A percentile compares a stretch with the other conserved stretches of the same genome.
phyloP scores from a whole-genome alignment of 2,329 filamentous ascomycete species.

The Apiospora marii region DNA sequence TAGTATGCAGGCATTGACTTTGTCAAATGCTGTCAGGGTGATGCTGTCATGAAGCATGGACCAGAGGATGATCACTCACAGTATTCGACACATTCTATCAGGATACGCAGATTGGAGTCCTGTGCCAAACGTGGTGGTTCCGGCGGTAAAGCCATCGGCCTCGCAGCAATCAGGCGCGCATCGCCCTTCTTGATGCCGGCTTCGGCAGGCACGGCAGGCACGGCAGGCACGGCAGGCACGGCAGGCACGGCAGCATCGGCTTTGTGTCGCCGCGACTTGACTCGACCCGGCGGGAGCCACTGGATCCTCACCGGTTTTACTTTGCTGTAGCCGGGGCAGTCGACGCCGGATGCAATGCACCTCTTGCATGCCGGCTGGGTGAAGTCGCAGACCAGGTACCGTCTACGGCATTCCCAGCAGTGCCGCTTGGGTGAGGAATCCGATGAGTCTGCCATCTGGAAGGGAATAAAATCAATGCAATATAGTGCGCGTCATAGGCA shows the following conservation, averaged over 20 bases:
- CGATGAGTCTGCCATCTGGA: neutral
- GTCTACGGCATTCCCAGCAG: slow-evolving; percentile 43
- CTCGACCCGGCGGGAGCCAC: slow-evolving; percentile 38
- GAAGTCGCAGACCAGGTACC: slow-evolving; percentile 40
- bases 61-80: slow-evolving; percentile 30
- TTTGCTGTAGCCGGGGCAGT: slow-evolving; percentile 40
- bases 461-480: neutral
- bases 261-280: slow-evolving; percentile 32
- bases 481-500: neutral
- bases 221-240: too few species aligned
- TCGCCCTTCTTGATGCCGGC: neutral
- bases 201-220: neutral
- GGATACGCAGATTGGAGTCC: slow-evolving; percentile 27
- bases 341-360: slow-evolving; percentile 34
- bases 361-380: slow-evolving; percentile 38
- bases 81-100: slow-evolving; percentile 36
- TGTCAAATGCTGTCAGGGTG: neutral
- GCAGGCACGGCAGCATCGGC: neutral
- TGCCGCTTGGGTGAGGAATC: slow-evolving; percentile 31
- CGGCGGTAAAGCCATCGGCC: neutral
- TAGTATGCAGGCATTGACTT: slow-evolving; percentile 43
- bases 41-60: neutral
- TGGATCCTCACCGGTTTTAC: slow-evolving; percentile 34
- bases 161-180: neutral
- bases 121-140: neutral